Evolutionary conservation across 805 yeast species (phyloP), one percentile per base, ranked within the genome.

Genomic region (Wickerhamia fluorescens): DNA sequence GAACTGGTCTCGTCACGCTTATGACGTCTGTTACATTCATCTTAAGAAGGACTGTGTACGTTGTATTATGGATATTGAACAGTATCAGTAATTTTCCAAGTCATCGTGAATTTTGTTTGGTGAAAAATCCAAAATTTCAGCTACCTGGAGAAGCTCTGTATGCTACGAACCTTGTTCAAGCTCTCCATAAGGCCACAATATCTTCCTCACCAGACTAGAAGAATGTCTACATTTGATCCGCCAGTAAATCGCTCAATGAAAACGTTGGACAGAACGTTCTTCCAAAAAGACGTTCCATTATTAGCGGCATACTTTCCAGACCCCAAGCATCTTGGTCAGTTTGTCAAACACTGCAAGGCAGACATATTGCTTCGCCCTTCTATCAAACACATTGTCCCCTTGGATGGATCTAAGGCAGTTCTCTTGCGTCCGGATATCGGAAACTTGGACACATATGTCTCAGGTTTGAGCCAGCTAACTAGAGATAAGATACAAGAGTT

Each of bases 331-430:
- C 63, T 86, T 17, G 76, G 84, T 4, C 44, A 45, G 3, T 78
- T 87, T 49, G 70, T 77, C n/a, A 79, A 76, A 44, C 42, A 53
- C 3, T 69, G 72, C 47, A 66, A 69, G 29, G 46, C 54, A 7
- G 92, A 80, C 40, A 61, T 85, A n/a, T 56, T 89, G 16, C 71
- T 73, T 37, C 45, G 83, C n/a, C 83, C 84, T 10, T 71, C 82
- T 5, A 60, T 84, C 5, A 75, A 85, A 13, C 82, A 79, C 36
- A 75, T 88, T 4, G 75, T 79, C 32, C 55, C 46, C 14, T 37
- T 47, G 16, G 54, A 51, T 4, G 47, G 46, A 14, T 40, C 58
- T 5, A 71, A 73, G 35, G 83, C 75, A 2, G 75, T 87, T 1
- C 54, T 86, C 13, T 55, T 88, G 20, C 67, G 70, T 12, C 81